These are phyloP conservation scores for Colletotrichum sp. DNA, from an alignment of 2,329 filamentous ascomycete species.

Conservation along the genomic window DNA sequence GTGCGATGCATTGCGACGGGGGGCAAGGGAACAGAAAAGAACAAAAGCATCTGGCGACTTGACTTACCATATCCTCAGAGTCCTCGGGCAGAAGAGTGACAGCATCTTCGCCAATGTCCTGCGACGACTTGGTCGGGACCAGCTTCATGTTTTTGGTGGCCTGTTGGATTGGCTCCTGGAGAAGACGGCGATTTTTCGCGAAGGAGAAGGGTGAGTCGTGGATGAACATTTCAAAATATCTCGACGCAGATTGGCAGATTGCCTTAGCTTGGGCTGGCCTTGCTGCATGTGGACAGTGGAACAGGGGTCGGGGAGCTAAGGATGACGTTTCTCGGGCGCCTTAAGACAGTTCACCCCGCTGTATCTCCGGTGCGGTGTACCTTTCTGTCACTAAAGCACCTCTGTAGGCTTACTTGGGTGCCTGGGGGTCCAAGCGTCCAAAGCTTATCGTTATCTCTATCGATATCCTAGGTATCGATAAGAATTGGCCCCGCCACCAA, in stretches of 20 bases:
- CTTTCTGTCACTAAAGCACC: not conserved
- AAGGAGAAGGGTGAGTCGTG: not conserved
- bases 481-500: not conserved
- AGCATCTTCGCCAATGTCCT: conserved; percentile 43
- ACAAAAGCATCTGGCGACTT: not conserved
- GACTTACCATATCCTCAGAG: conserved; percentile 50
- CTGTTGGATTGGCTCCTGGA: not conserved
- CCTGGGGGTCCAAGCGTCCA: not conserved
- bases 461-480: not conserved
- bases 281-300: not conserved
- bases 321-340: not conserved
- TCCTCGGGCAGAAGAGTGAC: conserved; percentile 49
- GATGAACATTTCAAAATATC: conserved; percentile 3
- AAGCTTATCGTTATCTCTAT: not conserved
- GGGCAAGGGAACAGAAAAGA: not conserved
- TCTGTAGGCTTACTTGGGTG: not conserved
- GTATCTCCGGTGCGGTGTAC: not conserved
- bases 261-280: not conserved
- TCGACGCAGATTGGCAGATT: conserved; percentile 11
- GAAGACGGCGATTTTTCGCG: not conserved
- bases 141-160: conserved; percentile 40
- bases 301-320: not conserved
- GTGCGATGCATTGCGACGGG: not conserved
- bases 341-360: not conserved
- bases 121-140: conserved; percentile 39